These are phyloP conservation scores for Paramarasmius palmivorus DNA, from an alignment of 1,284 basidiomycete species.

Conservation along the genomic window DNA sequence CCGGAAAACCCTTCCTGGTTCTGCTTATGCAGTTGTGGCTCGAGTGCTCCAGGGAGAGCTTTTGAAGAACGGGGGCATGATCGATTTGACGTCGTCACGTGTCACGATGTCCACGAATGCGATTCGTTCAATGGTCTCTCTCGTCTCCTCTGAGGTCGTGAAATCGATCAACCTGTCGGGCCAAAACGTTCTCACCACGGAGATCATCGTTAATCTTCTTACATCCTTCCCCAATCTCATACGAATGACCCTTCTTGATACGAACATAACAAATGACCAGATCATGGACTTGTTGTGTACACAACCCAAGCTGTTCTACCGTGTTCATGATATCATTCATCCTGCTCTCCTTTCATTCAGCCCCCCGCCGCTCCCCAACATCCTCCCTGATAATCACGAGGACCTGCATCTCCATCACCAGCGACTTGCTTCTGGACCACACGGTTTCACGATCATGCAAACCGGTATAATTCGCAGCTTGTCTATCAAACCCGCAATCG, in stretches of 20 bases:
- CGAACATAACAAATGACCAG: slow-evolving; percentile 16
- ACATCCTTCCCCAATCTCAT: slow-evolving; percentile 15
- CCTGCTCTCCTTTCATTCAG: slow-evolving; percentile 14
- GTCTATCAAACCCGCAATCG: too few species aligned
- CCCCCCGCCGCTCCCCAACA: too few species aligned
- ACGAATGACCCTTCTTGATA: slow-evolving; percentile 24
- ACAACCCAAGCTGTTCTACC: slow-evolving; percentile 21
- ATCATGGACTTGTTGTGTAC: slow-evolving; percentile 17
- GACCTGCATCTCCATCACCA: too few species aligned
- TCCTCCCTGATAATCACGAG: too few species aligned
- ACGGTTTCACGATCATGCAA: too few species aligned
- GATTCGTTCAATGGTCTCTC: slow-evolving; percentile 18
- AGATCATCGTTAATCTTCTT: slow-evolving; percentile 17
- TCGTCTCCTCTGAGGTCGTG: slow-evolving; percentile 9
- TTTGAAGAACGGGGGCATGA: slow-evolving; percentile 9
- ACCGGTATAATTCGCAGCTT: too few species aligned
- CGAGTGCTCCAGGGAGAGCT: slow-evolving; percentile 16
- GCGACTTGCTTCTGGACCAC: too few species aligned
- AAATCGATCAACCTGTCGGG: slow-evolving; percentile 27
- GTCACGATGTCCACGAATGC: slow-evolving; percentile 23
- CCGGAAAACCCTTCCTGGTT: slow-evolving; percentile 24
- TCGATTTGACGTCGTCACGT: too few species aligned
- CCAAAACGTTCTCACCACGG: slow-evolving; percentile 20
- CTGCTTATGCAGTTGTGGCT: slow-evolving; percentile 21
- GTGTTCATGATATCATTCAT: slow-evolving; percentile 27